phyloP scores from a whole-genome alignment of 2,329 filamentous ascomycete species.

The Verticillium nonalfalfae region DNA sequence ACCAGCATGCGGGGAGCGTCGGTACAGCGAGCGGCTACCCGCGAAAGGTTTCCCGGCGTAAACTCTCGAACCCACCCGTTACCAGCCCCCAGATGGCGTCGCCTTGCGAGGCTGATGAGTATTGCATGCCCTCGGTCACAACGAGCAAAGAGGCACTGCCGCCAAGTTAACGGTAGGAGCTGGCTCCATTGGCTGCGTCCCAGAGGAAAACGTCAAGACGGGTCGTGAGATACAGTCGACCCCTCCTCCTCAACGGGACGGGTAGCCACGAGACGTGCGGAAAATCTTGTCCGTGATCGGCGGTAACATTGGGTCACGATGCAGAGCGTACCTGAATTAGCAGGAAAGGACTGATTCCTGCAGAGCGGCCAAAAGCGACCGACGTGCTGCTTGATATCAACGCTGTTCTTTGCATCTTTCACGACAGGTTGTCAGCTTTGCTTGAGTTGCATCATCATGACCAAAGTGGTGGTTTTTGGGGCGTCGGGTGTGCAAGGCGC shows the following conservation, averaged over 20 bases:
- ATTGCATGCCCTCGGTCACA: not conserved
- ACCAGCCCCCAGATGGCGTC: not conserved
- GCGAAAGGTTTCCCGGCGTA: not conserved
- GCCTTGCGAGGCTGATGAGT: not conserved
- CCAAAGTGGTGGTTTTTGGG: slow-evolving; percentile 19
- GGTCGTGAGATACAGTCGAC: not conserved
- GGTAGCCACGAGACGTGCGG: not conserved
- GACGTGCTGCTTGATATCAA: not conserved
- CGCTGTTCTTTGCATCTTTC: not conserved
- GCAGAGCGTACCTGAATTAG: not conserved
- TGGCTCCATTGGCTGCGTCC: not conserved
- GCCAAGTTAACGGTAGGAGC: not conserved
- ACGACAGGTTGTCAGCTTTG: not conserved
- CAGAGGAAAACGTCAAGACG: not conserved
- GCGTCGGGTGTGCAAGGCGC: slow-evolving; percentile 19
- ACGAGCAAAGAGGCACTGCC: too few relatives aligned
- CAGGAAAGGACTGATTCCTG: not conserved
- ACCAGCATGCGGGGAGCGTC: not conserved
- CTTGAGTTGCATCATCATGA: slow-evolving; percentile 9
- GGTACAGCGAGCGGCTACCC: not conserved
- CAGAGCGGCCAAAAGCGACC: not conserved
- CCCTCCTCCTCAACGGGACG: too few relatives aligned
- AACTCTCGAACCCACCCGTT: not conserved
- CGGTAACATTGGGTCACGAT: not conserved
- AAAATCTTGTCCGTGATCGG: not conserved